Conservation (phyloP, 202 grass and related monocot species). For the Setaria italica region DNA sequence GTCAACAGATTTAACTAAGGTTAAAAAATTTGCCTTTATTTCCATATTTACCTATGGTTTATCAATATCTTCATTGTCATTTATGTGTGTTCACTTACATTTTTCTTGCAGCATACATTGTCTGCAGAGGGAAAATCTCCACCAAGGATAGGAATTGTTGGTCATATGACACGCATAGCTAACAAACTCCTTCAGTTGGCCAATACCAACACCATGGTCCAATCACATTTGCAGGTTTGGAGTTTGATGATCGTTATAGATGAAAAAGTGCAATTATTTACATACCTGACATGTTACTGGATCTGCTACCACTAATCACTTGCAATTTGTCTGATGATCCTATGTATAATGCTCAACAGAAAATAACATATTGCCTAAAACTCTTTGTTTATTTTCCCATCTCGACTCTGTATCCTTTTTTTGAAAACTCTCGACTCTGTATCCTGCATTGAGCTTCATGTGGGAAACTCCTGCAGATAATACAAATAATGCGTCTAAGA, state of each 20-base stretch:
- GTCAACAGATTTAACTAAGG: conserved; percentile 68
- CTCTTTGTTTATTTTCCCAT: not conserved
- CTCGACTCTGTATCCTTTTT: not conserved
- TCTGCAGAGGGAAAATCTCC: conserved; percentile 66
- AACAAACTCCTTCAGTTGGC: conserved; percentile 90
- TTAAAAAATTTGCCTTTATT: conserved; percentile 32
- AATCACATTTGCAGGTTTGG: conserved; percentile 83
- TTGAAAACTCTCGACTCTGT: not conserved
- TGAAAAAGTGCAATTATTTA: conserved; percentile 27
- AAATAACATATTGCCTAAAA: conserved; percentile 2
- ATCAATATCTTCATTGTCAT: not conserved
- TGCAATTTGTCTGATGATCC: conserved; percentile 13
- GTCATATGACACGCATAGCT: conserved; percentile 88
- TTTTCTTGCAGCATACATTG: conserved; percentile 65
- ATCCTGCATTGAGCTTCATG: conserved; percentile 24
- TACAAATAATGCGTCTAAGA: conserved; percentile 4
- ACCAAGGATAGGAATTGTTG: conserved; percentile 74
- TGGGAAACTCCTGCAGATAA: conserved; percentile 9
- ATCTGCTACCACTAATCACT: conserved; percentile 17
- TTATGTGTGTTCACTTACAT: conserved; percentile 38
- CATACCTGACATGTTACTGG: conserved; percentile 27
- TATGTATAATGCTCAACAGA: not conserved
- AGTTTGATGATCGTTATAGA: conserved; percentile 28
- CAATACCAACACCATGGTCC: conserved; percentile 61
- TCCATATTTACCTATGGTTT: conserved; percentile 11